A percentile compares a stretch with the other conserved stretches of the same genome.
phyloP scores from a whole-genome alignment of 768 basidiomycete species.

The Naganishia randhawae region DNA sequence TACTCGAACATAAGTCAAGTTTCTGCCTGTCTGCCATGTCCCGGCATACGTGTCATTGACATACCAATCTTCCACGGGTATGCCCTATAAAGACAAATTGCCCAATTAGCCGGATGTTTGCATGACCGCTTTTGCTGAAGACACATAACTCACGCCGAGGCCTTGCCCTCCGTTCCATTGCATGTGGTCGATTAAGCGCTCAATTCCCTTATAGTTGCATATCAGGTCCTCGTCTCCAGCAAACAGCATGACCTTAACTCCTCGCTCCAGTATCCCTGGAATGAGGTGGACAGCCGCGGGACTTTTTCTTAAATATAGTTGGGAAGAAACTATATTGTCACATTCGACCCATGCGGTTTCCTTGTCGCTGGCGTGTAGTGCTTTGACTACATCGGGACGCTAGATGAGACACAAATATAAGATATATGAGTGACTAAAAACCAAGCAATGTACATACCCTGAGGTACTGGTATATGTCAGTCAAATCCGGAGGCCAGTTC shows the following conservation, averaged over 20 bases:
- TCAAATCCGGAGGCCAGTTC: slow-evolving; percentile 34
- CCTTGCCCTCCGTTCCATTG: slow-evolving; percentile 82
- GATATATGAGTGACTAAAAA: neutral
- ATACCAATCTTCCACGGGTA: slow-evolving; percentile 50
- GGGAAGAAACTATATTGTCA: slow-evolving; percentile 60
- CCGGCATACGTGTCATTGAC: slow-evolving; percentile 76
- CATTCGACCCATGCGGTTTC: slow-evolving; percentile 87
- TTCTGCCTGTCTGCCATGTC: slow-evolving; percentile 83
- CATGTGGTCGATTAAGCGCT: slow-evolving; percentile 75
- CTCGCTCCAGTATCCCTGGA: slow-evolving; percentile 68
- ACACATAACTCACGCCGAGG: slow-evolving; percentile 62
- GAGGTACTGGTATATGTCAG: slow-evolving; percentile 70
- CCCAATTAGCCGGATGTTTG: neutral
- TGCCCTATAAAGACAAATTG: slow-evolving; percentile 34
- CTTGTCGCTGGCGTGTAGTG: slow-evolving; percentile 75
- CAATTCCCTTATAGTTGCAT: slow-evolving; percentile 90
- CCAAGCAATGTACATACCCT: slow-evolving; percentile 58
- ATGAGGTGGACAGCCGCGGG: slow-evolving; percentile 71
- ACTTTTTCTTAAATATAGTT: slow-evolving; percentile 60
- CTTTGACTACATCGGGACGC: slow-evolving; percentile 73
- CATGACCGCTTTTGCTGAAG: neutral
- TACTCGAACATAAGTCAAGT: slow-evolving; percentile 89
- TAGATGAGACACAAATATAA: slow-evolving; percentile 45
- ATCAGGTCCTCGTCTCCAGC: slow-evolving; percentile 94
- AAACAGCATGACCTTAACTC: slow-evolving; percentile 80